A percentile compares a stretch with the other conserved stretches of the same genome.
These are phyloP conservation scores for Mortierella sp. DNA, from an alignment of 371 early-diverging fungal genomes.

Conservation along the genomic window DNA sequence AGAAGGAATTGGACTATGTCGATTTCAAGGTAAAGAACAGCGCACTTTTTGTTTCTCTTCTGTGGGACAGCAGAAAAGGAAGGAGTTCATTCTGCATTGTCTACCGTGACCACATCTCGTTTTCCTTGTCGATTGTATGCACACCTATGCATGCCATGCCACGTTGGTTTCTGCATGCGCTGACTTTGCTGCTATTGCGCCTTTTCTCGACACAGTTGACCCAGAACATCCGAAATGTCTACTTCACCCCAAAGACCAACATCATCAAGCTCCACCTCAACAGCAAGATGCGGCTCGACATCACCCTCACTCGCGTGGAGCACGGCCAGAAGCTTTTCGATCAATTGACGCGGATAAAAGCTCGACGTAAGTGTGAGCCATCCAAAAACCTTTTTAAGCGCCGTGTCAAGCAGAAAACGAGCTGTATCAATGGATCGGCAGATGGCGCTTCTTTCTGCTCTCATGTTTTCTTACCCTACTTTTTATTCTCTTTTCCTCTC, in stretches of 20 bases:
- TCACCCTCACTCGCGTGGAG: conserved; percentile 19
- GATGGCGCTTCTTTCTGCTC: background rate
- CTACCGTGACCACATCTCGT: background rate
- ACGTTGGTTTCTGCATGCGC: background rate
- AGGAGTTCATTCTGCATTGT: background rate
- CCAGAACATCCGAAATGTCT: conserved; percentile 35
- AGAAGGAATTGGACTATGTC: conserved; percentile 36
- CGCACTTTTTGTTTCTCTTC: background rate
- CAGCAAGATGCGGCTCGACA: conserved; percentile 34
- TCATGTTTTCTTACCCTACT: background rate
- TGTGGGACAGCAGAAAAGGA: too few species aligned
- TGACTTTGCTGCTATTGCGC: background rate
- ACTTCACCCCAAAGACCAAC: conserved; percentile 10
- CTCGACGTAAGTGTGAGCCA: conserved; percentile 25
- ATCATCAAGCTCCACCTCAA: conserved; percentile 32
- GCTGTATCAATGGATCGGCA: background rate
- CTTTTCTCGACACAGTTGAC: conserved; percentile 31
- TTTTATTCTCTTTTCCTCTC: background rate
- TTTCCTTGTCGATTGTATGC: background rate
- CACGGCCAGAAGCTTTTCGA: conserved; percentile 28
- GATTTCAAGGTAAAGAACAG: conserved; percentile 28
- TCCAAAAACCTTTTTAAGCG: background rate
- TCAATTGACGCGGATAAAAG: conserved; percentile 20
- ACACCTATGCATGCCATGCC: background rate
- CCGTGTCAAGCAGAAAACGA: background rate